Evolutionary conservation across 257 asterid species (phyloP).

Genomic region (Thymus mandschuricus): DNA sequence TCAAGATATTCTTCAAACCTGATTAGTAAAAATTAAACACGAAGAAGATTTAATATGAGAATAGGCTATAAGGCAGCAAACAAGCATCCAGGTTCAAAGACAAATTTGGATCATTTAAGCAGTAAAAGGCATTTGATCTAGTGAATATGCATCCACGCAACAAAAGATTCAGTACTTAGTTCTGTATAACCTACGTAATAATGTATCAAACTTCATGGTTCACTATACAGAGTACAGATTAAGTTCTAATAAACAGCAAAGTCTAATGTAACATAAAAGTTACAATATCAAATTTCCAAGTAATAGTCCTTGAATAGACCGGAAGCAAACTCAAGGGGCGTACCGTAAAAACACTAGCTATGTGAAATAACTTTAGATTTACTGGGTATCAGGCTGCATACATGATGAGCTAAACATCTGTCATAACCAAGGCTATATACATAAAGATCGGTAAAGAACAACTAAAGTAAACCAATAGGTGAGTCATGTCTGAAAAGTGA

Average conservation of each 20-base stretch:
- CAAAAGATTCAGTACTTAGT: neutral
- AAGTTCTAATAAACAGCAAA: neutral
- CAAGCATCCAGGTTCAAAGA: neutral
- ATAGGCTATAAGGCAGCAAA: conserved; percentile 5
- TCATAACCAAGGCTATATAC: neutral
- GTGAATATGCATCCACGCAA: conserved; percentile 5
- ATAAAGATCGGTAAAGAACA: neutral
- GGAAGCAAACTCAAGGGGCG: neutral
- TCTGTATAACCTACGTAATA: no score
- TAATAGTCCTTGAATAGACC: neutral
- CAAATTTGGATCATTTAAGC: neutral
- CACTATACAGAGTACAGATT: neutral
- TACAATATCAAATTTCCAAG: neutral
- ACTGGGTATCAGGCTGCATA: neutral
- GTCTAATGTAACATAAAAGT: neutral
- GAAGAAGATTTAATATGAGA: neutral
- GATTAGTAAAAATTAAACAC: conserved; percentile 29
- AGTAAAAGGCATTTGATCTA: neutral
- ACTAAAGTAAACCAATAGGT: neutral
- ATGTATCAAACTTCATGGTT: neutral
- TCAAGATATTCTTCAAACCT: conserved; percentile 64
- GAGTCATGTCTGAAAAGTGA: neutral
- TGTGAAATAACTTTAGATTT: neutral
- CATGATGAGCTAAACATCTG: neutral
- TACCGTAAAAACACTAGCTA: neutral